Base-by-base conservation (phyloP, 768 basidiomycete genomes). In the Pleurotus ostreatus region DNA sequence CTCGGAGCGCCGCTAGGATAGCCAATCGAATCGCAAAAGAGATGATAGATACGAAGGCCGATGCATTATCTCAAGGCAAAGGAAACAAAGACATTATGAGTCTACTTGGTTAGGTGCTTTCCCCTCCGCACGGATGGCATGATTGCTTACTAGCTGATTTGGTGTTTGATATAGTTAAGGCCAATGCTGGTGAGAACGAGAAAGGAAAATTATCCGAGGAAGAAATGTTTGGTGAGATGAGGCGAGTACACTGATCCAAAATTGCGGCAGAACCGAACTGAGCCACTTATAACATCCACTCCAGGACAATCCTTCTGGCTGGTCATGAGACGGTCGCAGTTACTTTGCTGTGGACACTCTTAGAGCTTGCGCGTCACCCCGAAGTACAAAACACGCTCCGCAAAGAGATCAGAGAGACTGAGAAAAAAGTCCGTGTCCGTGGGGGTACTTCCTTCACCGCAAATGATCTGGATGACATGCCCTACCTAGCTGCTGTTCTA, bases 321-420 rank as follows among this genome's bases (percentile, higher is more conserved):
- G 78, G 77, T 1, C 80, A 88, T 64, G 86, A 86, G 65, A 87
- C 85, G 3, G 83, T 80, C 49, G 78, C 86, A 3, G 81, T 76
- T 38, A 74, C 78, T 1, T 52, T 86, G 26, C 74, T 76, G 55
- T 91, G 86, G 85, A 75, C 80, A 5, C 68, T 91, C 6, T 72
- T 85, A 55, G 83, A 85, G 60, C 74, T 93, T 3, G 78, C 85
- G 2, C 77, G 73, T 40, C 70, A 83, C 58, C 83, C 79, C 0
- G 72, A 81, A 16, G 66, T 83, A 2, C 89, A 93, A 64, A 67
- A 69, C 2, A 77, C 74, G 45, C 79, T 92, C 15, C 81, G 90
- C 9, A 70, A 73, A 0, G 89, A 91, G 68, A 77, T 86, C 40
- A 64, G 72, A n/a, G 60, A 63, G 20, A 72, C 71, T 26, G 70